Evolutionary conservation across 2,329 filamentous ascomycete species (phyloP).

Genomic region (Pyrenochaeta sp.): DNA sequence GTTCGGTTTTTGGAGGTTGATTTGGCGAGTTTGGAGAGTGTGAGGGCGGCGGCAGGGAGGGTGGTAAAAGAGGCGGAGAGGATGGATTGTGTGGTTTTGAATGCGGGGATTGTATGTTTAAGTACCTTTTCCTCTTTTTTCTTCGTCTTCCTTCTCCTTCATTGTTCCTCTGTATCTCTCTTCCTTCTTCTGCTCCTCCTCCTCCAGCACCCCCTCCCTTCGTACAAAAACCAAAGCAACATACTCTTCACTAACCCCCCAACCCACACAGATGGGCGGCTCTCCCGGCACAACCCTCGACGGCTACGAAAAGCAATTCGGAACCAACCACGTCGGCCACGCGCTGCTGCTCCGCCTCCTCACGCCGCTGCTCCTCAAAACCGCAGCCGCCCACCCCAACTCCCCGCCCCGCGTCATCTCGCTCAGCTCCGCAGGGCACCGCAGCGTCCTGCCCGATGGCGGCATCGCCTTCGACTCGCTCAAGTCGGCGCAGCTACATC

Average conservation of each 20-base stretch:
- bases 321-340: slow-evolving; percentile 48
- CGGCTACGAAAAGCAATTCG: slow-evolving; percentile 57
- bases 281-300: slow-evolving; percentile 44
- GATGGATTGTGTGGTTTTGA: slow-evolving; percentile 51
- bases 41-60: not conserved
- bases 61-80: not conserved
- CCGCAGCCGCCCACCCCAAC: slow-evolving; percentile 1
- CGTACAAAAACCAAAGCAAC: no score
- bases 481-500: not conserved
- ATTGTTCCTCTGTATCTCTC: no score
- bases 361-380: slow-evolving; percentile 4
- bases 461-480: slow-evolving; percentile 3
- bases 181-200: no score
- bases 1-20: slow-evolving; percentile 30
- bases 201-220: no score
- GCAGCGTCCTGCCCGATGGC: not conserved
- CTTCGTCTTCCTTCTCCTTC: no score
- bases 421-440: not conserved
- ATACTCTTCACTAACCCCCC: no score
- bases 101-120: slow-evolving; percentile 37
- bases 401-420: not conserved
- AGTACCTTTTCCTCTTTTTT: not conserved
- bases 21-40: slow-evolving; percentile 35
- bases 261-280: slow-evolving; percentile 34
- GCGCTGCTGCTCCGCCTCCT: slow-evolving; percentile 12